Evolutionary conservation across 768 basidiomycete species (phyloP).

Genomic region (Tylopilus rubrobrunneus): DNA sequence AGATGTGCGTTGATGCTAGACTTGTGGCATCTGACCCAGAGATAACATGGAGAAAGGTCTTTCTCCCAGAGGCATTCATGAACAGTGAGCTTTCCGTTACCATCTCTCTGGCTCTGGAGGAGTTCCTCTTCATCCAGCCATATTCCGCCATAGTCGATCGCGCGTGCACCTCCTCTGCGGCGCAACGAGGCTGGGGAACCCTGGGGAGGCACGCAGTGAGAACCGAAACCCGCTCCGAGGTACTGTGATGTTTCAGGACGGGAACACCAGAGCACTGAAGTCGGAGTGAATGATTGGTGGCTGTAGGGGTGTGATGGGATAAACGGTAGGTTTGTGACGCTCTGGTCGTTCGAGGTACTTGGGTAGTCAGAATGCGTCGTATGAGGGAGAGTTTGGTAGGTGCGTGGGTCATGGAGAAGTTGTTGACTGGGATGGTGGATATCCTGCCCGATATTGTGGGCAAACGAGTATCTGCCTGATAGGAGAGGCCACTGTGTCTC

Average conservation of each 20-base stretch:
- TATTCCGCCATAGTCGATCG: slow-evolving; percentile 4
- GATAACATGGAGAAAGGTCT: slow-evolving; percentile 5
- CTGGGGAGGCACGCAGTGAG: background rate
- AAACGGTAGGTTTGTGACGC: background rate
- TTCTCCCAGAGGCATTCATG: slow-evolving; percentile 14
- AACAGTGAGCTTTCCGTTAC: slow-evolving; percentile 1
- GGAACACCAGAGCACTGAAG: no score
- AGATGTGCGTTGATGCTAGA: slow-evolving; percentile 13
- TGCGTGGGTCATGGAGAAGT: background rate
- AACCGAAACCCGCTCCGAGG: no score
- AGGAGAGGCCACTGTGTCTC: background rate
- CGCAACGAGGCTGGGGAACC: background rate
- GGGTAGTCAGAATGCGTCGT: background rate
- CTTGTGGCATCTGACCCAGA: slow-evolving; percentile 17
- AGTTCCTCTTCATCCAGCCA: slow-evolving; percentile 16
- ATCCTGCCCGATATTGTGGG: background rate
- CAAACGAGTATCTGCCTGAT: no score
- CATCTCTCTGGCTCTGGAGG: background rate
- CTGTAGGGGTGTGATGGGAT: no score
- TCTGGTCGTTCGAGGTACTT: background rate
- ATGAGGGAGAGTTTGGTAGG: background rate
- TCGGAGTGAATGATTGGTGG: background rate
- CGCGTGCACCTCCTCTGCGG: background rate
- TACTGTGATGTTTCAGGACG: background rate
- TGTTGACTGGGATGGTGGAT: no score